A percentile compares a stretch with the other conserved stretches of the same genome.
Evolutionary conservation across 2,329 filamentous ascomycete genomes (phyloP).

Genomic region (Chrysoporthe deuterocubensis): DNA sequence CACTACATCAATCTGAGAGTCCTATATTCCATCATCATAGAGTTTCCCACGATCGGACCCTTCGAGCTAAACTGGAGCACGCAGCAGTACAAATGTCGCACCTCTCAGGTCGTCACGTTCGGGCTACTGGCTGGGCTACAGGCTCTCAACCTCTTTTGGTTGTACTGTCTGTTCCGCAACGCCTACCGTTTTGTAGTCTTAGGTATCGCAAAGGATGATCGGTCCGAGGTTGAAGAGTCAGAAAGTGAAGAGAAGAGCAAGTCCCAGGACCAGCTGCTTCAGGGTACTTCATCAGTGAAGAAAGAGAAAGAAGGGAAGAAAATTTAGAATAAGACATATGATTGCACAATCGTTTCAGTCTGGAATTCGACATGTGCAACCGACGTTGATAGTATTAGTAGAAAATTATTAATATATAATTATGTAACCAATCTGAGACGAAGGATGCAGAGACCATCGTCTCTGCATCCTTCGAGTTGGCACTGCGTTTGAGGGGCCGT

Average conservation of each 20-base stretch:
- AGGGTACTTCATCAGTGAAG: no score
- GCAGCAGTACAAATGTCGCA: constrained; percentile 75
- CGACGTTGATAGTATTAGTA: no score
- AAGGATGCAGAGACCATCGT: no score
- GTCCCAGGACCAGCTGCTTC: no score
- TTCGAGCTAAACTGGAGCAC: constrained; percentile 78
- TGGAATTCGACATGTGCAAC: no score
- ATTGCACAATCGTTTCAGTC: no score
- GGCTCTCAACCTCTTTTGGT: constrained; percentile 3
- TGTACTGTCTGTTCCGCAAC: constrained; percentile 1
- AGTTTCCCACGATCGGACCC: constrained; percentile 50
- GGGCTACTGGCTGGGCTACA: constrained; percentile 4
- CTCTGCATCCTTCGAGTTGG: no score
- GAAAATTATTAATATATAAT: no score
- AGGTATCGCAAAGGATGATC: constrained; percentile 5
- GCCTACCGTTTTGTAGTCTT: not conserved
- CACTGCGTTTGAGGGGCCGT: no score
- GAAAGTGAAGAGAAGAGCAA: not conserved
- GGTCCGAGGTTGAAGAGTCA: not conserved
- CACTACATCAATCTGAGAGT: constrained; percentile 84
- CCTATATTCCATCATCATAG: constrained; percentile 73
- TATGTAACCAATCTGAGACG: no score
- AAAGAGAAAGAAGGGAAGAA: no score
- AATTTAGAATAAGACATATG: no score
- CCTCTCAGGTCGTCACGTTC: constrained; percentile 49